Base-by-base conservation (phyloP, 2,329 filamentous ascomycete genomes). In the Xylaria sp. region DNA sequence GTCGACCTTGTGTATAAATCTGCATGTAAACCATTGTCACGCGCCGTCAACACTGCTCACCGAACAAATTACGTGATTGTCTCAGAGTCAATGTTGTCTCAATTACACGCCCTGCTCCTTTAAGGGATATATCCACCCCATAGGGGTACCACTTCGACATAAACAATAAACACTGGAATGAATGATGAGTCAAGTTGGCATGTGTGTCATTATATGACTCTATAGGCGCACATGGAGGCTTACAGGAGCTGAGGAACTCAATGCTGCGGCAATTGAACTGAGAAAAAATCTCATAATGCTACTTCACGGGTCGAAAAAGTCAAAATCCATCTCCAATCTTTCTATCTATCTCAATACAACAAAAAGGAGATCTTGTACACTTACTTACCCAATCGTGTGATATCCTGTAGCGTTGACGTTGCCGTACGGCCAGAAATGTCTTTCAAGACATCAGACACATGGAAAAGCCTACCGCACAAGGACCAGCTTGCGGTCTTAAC, bases 401-500 rank as follows among this genome's bases (percentile, higher is more conserved):
- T 31, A 50, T 20, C 13, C 2, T 31, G 6, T 50, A 29, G 11
- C 45, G 5, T 17, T 31, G 27, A n/a, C 10, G 27, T 17, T 17
- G 20, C 20, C 5, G 5, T 39, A 15, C 33, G 33, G 11, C 20
- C 20, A 10, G 33, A 39, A 55, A 55, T 55, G 51, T 39, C 33
- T 38, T 5, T n/a, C 36, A 11, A 55, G 20, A 17, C 13, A 39
- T 15, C 33, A 27, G 51, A 55, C 33, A 39, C 33, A 27, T 39
- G 51, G 22, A 27, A 22, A 25, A 39, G 33, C 51, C 33, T 55
- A 17, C 33, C 33, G 13, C 51, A 55, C 51, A 55, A 55, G 11
- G 51, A 55, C 20, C 51, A 55, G 22, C 51, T 55, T 20, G 33
- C 51, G 20, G 13, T 55, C 22, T 27, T 29, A 25, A 33, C 50